Percentiles rank a stretch among this genome's conserved stretches.
These are phyloP conservation scores for Chrysosporium keratinophilum DNA, from an alignment of 2,329 filamentous ascomycete genomes.

Conservation along the genomic window DNA sequence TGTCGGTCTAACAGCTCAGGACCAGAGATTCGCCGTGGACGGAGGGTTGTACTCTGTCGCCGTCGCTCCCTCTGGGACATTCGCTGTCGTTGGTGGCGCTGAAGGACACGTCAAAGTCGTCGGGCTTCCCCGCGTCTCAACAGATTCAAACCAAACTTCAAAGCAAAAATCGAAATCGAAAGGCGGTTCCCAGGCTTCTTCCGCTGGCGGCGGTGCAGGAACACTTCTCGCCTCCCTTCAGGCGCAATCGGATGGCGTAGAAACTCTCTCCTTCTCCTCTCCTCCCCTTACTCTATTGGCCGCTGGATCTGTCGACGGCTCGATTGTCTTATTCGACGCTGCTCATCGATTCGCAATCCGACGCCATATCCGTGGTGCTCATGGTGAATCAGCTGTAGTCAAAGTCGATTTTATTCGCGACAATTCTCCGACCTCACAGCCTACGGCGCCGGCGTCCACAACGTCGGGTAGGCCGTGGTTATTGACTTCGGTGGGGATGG, in stretches of 20 bases:
- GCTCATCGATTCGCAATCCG: conserved; percentile 79
- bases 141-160: conserved; percentile 36
- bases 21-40: conserved; percentile 85
- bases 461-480: conserved; percentile 47
- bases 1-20: conserved; percentile 64
- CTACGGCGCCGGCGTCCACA: background rate
- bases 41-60: conserved; percentile 85
- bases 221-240: conserved; percentile 75
- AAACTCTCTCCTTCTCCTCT: conserved; percentile 59
- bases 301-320: conserved; percentile 54
- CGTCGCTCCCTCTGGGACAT: conserved; percentile 65
- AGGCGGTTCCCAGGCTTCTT: conserved; percentile 29
- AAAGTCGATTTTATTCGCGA: conserved; percentile 74
- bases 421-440: conserved; percentile 22
- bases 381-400: conserved; percentile 81
- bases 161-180: conserved; percentile 44
- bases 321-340: conserved; percentile 77
- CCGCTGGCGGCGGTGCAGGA: conserved; percentile 51
- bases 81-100: conserved; percentile 79
- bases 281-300: conserved; percentile 52
- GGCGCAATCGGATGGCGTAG: conserved; percentile 67
- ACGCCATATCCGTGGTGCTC: conserved; percentile 67
- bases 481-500: conserved; percentile 80
- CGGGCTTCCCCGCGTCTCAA: conserved; percentile 58
- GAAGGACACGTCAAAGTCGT: conserved; percentile 78